Evolutionary conservation across 495 filamentous ascomycete species (phyloP).

Genomic region (Elasticomyces elasticus): DNA sequence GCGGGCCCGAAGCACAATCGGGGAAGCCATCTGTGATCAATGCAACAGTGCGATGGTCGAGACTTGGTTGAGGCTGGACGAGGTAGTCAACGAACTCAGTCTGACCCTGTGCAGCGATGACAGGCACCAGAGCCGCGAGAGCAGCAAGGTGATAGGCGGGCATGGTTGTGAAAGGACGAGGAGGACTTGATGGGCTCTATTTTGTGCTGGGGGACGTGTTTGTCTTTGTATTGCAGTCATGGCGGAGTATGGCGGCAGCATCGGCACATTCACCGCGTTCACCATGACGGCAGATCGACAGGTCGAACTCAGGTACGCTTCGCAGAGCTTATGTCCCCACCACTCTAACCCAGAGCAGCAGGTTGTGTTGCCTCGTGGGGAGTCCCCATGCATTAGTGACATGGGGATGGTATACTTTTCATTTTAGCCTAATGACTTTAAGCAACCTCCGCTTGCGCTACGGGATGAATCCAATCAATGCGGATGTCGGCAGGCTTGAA

Average conservation of each 20-base stretch:
- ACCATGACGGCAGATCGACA: neutral
- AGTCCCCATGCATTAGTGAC: neutral
- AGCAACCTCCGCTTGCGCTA: too few relatives aligned
- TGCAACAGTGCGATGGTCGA: slow-evolving; percentile 4
- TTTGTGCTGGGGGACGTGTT: neutral
- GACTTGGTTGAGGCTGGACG: slow-evolving; percentile 7
- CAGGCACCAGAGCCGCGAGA: slow-evolving; percentile 7
- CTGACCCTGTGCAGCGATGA: slow-evolving; percentile 9
- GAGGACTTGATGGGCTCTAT: neutral
- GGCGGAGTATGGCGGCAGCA: neutral
- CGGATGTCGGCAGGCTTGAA: too few relatives aligned
- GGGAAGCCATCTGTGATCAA: slow-evolving; percentile 12
- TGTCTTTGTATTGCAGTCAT: neutral
- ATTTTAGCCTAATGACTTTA: neutral
- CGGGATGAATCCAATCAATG: too few relatives aligned
- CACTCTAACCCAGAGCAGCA: neutral
- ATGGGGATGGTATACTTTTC: too few relatives aligned
- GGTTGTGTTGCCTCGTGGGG: neutral
- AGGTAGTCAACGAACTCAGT: slow-evolving; percentile 7
- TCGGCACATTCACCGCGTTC: neutral
- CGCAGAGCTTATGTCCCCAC: neutral
- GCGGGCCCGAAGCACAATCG: slow-evolving; percentile 26
- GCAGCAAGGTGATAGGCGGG: neutral
- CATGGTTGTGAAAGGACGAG: neutral
- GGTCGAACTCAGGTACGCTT: neutral